Conservation (phyloP, 371 early-diverging fungal species). For the Enterospora canceri region DNA sequence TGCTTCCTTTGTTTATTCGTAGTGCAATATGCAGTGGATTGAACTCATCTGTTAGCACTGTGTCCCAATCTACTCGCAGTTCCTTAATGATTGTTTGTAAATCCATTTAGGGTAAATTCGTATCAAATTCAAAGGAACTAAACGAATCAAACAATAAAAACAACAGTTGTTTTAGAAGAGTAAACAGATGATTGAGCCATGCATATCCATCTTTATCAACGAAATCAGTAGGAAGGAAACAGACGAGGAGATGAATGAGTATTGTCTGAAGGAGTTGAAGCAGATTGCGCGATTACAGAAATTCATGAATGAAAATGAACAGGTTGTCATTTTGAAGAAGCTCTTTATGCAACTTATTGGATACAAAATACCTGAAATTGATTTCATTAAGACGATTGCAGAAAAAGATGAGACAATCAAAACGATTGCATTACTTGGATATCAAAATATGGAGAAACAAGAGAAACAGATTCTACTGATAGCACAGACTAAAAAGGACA, state of each 20-base stretch:
- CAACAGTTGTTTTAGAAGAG: too few species aligned
- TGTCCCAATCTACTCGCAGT: constrained; percentile 51
- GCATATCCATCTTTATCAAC: too few species aligned
- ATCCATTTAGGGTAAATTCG: constrained; percentile 27
- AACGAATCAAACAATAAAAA: too few species aligned
- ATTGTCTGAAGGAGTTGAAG: background rate
- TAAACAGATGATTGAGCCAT: too few species aligned
- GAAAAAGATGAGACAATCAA: constrained; percentile 5
- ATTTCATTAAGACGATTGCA: constrained; percentile 32
- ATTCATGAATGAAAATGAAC: background rate
- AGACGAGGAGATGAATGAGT: too few species aligned
- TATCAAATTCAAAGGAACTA: background rate
- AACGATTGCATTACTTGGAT: constrained; percentile 27
- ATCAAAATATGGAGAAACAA: constrained; percentile 1
- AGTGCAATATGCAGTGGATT: constrained; percentile 42
- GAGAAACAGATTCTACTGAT: constrained; percentile 13
- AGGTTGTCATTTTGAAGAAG: background rate
- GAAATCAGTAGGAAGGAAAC: too few species aligned
- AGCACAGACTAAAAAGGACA: constrained; percentile 31
- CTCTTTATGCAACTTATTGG: constrained; percentile 13
- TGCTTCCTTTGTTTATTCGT: constrained; percentile 18
- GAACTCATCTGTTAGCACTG: constrained; percentile 38
- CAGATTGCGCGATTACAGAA: background rate
- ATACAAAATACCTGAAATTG: constrained; percentile 13
- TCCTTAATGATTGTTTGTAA: constrained; percentile 37